Percentiles rank a stretch among this genome's conserved stretches.
These are phyloP conservation scores for Cenococcum geophilum DNA, from an alignment of 495 filamentous ascomycete genomes.

Conservation along the genomic window DNA sequence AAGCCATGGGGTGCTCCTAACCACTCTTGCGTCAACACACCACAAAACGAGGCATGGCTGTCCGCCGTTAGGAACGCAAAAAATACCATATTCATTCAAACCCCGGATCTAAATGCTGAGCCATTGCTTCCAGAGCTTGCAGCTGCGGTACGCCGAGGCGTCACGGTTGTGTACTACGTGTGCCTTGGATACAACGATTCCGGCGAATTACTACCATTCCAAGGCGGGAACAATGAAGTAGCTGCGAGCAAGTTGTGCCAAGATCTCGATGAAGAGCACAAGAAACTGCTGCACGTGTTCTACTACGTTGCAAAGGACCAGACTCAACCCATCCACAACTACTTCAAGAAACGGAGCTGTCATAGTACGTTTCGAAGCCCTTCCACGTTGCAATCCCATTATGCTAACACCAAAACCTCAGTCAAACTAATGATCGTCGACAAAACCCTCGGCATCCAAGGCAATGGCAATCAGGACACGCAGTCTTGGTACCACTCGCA, in stretches of 20 bases:
- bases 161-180: slow-evolving; percentile 61
- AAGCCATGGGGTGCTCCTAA: slow-evolving; percentile 58
- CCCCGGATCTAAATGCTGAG: slow-evolving; percentile 68
- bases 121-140: slow-evolving; percentile 56
- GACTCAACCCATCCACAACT: slow-evolving; percentile 54
- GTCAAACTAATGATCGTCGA: slow-evolving; percentile 73
- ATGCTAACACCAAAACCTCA: neutral
- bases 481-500: slow-evolving; percentile 73
- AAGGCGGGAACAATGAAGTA: slow-evolving; percentile 73
- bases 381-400: neutral
- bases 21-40: slow-evolving; percentile 52
- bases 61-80: slow-evolving; percentile 59
- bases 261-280: slow-evolving; percentile 44
- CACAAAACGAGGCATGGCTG: slow-evolving; percentile 68
- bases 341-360: slow-evolving; percentile 57
- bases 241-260: slow-evolving; percentile 53
- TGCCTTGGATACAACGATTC: slow-evolving; percentile 75
- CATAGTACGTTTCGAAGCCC: slow-evolving; percentile 39
- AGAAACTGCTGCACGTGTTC: slow-evolving; percentile 48
- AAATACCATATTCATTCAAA: slow-evolving; percentile 62
- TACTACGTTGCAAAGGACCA: slow-evolving; percentile 74
- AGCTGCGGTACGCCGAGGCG: slow-evolving; percentile 58
- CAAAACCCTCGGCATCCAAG: slow-evolving; percentile 59
- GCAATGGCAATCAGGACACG: slow-evolving; percentile 76
- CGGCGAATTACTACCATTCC: slow-evolving; percentile 66